Percentiles rank a stretch among this genome's conserved stretches.
phyloP scores from a whole-genome alignment of 352 stramenopile species.

The Globisporangium polare region DNA sequence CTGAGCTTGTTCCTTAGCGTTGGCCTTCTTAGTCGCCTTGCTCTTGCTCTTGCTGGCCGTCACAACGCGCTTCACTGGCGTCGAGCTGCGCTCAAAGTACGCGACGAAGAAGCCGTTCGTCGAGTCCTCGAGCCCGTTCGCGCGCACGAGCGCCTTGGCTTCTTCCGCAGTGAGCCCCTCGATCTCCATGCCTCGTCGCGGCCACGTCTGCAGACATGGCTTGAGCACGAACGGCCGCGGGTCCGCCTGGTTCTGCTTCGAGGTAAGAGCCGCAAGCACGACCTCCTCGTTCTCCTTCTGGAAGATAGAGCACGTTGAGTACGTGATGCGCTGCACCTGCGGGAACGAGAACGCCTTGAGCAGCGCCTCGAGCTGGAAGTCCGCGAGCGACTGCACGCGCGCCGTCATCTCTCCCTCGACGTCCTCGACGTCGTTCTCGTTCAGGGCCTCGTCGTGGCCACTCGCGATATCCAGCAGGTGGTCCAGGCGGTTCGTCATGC shows the following conservation, averaged over 20 bases:
- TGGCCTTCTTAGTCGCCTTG: background rate
- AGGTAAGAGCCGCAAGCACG: constrained; percentile 83
- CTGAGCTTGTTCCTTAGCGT: constrained; percentile 2
- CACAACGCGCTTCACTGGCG: constrained; percentile 3
- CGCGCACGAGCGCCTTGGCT: constrained; percentile 85
- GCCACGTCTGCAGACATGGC: constrained; percentile 67
- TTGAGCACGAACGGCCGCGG: constrained; percentile 62
- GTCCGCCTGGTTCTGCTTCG: constrained; percentile 38
- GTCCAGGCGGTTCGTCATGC: constrained; percentile 92
- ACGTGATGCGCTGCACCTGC: constrained; percentile 91
- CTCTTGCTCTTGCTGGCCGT: background rate
- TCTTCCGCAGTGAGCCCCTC: constrained; percentile 59
- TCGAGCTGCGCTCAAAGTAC: constrained; percentile 86
- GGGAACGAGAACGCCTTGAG: constrained; percentile 94
- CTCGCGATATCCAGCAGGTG: constrained; percentile 88
- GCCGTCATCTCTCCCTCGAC: constrained; percentile 55
- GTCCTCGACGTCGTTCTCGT: constrained; percentile 31
- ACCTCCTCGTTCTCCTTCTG: constrained; percentile 96
- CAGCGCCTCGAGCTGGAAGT: constrained; percentile 94
- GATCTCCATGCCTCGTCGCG: constrained; percentile 57
- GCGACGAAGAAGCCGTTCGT: constrained; percentile 98
- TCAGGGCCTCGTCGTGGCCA: constrained; percentile 40
- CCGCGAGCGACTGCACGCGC: constrained; percentile 88
- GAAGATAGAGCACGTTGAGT: constrained; percentile 97
- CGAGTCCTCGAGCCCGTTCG: constrained; percentile 89